Evolutionary conservation across 2,329 filamentous ascomycete genomes (phyloP).

Genomic region (Stromatinia cepivora): DNA sequence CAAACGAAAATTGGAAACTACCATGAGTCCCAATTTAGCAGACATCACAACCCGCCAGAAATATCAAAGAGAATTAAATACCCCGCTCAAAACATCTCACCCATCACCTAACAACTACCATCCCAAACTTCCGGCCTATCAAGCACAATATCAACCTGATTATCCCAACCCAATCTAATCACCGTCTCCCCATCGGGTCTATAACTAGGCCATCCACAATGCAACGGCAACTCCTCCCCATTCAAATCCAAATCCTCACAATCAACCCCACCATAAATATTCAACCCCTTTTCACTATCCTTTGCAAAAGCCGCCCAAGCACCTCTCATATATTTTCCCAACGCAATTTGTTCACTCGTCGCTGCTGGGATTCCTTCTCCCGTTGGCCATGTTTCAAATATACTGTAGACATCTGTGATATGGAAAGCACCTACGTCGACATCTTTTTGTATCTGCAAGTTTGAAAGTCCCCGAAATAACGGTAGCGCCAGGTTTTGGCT

Average conservation of each 20-base stretch:
- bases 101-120: background rate
- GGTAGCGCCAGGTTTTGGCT: slow-evolving; percentile 44
- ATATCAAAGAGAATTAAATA: background rate
- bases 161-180: background rate
- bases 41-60: too few species aligned
- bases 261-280: slow-evolving; percentile 30
- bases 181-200: background rate
- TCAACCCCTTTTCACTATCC: slow-evolving; percentile 41
- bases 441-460: slow-evolving; percentile 33
- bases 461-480: slow-evolving; percentile 43
- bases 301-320: slow-evolving; percentile 46
- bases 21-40: background rate
- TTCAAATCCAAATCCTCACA: background rate
- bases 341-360: slow-evolving; percentile 37
- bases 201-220: background rate
- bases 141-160: background rate
- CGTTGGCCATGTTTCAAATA: slow-evolving; percentile 40
- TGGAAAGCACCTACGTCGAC: slow-evolving; percentile 43
- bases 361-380: slow-evolving; percentile 23
- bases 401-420: slow-evolving; percentile 39
- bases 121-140: background rate
- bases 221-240: too few species aligned
- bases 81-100: background rate
- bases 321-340: slow-evolving; percentile 42
- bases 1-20: background rate